Conservation (phyloP, 176 grass and related monocot genomes). For the Thalia dealbata region DNA sequence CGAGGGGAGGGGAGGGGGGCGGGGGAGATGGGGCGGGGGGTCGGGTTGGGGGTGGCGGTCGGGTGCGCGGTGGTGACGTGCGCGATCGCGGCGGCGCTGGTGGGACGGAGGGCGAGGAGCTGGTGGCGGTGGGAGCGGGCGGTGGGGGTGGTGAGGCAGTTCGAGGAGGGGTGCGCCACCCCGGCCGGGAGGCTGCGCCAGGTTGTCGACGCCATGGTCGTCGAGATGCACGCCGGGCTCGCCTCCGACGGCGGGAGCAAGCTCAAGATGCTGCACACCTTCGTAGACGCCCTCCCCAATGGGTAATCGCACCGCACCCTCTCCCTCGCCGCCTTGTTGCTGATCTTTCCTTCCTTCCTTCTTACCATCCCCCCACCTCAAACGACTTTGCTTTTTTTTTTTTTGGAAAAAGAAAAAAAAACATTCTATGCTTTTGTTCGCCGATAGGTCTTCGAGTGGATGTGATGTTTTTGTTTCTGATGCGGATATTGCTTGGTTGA, state of each 20-base stretch:
- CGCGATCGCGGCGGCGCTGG: constrained; percentile 32
- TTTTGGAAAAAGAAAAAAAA: no score
- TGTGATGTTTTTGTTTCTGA: not conserved
- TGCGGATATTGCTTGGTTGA: not conserved
- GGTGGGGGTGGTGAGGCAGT: constrained; percentile 30
- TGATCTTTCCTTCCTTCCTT: not conserved
- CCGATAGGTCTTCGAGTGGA: not conserved
- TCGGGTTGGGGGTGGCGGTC: constrained; percentile 30
- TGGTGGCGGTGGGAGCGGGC: constrained; percentile 34
- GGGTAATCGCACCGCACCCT: constrained; percentile 22
- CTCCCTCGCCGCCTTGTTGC: not conserved
- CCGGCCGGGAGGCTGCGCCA: constrained; percentile 37
- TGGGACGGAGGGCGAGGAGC: constrained; percentile 22
- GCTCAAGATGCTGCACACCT: constrained; percentile 72
- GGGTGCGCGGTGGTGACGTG: constrained; percentile 39
- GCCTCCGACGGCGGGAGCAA: constrained; percentile 52
- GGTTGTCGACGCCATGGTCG: constrained; percentile 45
- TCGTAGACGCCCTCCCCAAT: constrained; percentile 42
- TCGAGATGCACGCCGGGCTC: constrained; percentile 70
- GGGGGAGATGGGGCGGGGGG: constrained; percentile 17
- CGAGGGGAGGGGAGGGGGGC: not conserved
- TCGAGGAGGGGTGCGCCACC: constrained; percentile 55
- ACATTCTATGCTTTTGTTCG: no score
- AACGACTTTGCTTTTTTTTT: no score
- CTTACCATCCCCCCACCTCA: not conserved